These are phyloP conservation scores for Chaetomiaceae sp. DNA, from an alignment of 2,329 filamentous ascomycete species.

Conservation along the genomic window DNA sequence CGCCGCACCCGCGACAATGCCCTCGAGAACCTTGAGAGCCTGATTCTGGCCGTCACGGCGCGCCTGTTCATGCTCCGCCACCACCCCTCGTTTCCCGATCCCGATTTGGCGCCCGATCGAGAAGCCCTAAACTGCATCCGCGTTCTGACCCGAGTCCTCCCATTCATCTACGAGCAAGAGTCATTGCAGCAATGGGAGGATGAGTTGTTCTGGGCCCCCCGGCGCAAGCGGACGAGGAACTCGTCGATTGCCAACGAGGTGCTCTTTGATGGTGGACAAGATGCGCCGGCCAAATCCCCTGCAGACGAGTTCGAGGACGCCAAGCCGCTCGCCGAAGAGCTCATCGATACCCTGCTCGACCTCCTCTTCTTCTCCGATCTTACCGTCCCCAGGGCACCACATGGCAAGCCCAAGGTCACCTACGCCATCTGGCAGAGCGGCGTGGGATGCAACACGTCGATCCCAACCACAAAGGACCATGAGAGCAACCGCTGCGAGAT, in stretches of 20 bases:
- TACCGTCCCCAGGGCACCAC: slow-evolving; percentile 69
- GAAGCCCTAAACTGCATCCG: slow-evolving; percentile 95
- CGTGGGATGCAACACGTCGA: slow-evolving; percentile 86
- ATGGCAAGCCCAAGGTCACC: slow-evolving; percentile 73
- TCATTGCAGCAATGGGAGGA: slow-evolving; percentile 81
- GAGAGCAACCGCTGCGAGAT: slow-evolving; percentile 93
- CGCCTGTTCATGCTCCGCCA: slow-evolving; percentile 78
- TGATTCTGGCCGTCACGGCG: slow-evolving; percentile 78
- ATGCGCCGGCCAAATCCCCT: slow-evolving; percentile 45
- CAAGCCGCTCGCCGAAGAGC: slow-evolving; percentile 85
- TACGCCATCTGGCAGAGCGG: slow-evolving; percentile 98
- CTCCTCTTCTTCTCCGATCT: slow-evolving; percentile 89
- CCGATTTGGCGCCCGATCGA: slow-evolving; percentile 75
- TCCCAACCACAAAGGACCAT: slow-evolving; percentile 83
- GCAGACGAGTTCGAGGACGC: slow-evolving; percentile 70
- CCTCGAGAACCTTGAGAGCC: slow-evolving; percentile 82
- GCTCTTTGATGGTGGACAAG: slow-evolving; percentile 72
- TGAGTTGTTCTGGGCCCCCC: slow-evolving; percentile 81
- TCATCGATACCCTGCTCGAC: slow-evolving; percentile 85
- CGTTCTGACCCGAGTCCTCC: slow-evolving; percentile 81
- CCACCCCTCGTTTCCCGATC: slow-evolving; percentile 85
- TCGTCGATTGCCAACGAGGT: slow-evolving; percentile 67
- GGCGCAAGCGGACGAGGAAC: slow-evolving; percentile 67
- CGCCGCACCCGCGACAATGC: slow-evolving; percentile 81
- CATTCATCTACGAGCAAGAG: slow-evolving; percentile 89